phyloP scores from a whole-genome alignment of 768 basidiomycete species.

The Hericium erinaceus region DNA sequence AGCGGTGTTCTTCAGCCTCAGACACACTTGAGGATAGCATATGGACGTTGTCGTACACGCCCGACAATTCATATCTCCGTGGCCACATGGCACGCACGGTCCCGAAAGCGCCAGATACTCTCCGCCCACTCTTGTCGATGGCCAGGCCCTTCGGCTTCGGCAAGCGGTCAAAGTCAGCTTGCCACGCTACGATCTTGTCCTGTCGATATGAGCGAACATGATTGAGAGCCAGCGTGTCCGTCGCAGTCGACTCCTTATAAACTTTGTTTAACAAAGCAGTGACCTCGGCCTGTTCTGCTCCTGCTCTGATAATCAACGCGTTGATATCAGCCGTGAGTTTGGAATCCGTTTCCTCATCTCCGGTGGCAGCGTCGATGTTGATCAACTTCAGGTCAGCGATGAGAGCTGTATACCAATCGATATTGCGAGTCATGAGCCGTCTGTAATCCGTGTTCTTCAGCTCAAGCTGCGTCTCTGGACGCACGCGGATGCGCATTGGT shows the following conservation, averaged over 20 bases:
- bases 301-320: constrained; percentile 59
- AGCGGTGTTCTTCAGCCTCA: constrained; percentile 57
- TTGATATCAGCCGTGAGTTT: constrained; percentile 55
- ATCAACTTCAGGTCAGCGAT: constrained; percentile 71
- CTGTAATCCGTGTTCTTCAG: constrained; percentile 91
- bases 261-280: constrained; percentile 62
- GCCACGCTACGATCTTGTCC: constrained; percentile 95
- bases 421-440: constrained; percentile 60
- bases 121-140: constrained; percentile 41
- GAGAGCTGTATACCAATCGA: constrained; percentile 64
- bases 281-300: constrained; percentile 68
- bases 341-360: constrained; percentile 64
- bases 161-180: constrained; percentile 82
- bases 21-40: constrained; percentile 59
- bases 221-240: constrained; percentile 83
- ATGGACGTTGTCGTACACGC: constrained; percentile 38
- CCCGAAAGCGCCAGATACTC: constrained; percentile 49
- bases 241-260: constrained; percentile 72
- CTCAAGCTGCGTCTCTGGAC: constrained; percentile 78
- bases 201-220: constrained; percentile 80
- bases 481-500: constrained; percentile 75
- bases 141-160: constrained; percentile 53
- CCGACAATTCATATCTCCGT: constrained; percentile 44
- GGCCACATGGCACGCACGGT: constrained; percentile 71
- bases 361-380: constrained; percentile 70